These are phyloP conservation scores for Mycena sanguinolenta DNA, from an alignment of 768 basidiomycete species.

Conservation along the genomic window DNA sequence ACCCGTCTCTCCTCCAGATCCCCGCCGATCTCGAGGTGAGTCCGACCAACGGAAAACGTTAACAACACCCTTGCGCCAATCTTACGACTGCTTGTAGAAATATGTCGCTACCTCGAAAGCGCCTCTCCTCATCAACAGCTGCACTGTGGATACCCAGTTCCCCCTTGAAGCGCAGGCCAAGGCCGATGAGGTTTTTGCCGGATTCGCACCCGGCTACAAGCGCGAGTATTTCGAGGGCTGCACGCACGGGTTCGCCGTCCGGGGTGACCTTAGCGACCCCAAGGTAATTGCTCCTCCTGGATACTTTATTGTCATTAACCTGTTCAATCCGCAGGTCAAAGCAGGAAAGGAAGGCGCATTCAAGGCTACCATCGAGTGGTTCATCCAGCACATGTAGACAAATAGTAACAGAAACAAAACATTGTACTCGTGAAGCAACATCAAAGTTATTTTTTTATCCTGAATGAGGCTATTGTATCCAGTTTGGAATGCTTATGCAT, in stretches of 20 bases:
- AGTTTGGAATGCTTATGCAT: no score
- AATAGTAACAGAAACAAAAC: neutral
- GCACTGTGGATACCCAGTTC: conserved; percentile 27
- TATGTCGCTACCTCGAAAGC: conserved; percentile 25
- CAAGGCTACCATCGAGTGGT: conserved; percentile 35
- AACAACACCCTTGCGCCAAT: no score
- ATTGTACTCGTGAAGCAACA: no score
- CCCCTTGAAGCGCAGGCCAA: conserved; percentile 29
- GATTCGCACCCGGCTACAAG: conserved; percentile 35
- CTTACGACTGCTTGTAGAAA: conserved; percentile 16
- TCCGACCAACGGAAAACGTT: neutral
- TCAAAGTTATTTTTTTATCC: no score
- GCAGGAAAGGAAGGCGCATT: conserved; percentile 37
- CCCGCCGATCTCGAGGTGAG: conserved; percentile 47
- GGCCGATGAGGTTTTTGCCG: conserved; percentile 29
- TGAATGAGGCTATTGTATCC: no score
- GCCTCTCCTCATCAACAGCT: conserved; percentile 37
- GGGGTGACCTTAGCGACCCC: conserved; percentile 36
- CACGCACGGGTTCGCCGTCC: conserved; percentile 34
- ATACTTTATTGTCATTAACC: neutral
- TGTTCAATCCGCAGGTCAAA: conserved; percentile 17
- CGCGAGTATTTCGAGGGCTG: conserved; percentile 36
- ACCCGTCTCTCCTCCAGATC: conserved; percentile 50
- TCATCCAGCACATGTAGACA: conserved; percentile 21
- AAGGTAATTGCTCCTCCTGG: neutral